Evolutionary conservation across 2,329 filamentous ascomycete species (phyloP), one percentile per base, ranked within the genome.

Genomic region (Thelonectria rubi): DNA sequence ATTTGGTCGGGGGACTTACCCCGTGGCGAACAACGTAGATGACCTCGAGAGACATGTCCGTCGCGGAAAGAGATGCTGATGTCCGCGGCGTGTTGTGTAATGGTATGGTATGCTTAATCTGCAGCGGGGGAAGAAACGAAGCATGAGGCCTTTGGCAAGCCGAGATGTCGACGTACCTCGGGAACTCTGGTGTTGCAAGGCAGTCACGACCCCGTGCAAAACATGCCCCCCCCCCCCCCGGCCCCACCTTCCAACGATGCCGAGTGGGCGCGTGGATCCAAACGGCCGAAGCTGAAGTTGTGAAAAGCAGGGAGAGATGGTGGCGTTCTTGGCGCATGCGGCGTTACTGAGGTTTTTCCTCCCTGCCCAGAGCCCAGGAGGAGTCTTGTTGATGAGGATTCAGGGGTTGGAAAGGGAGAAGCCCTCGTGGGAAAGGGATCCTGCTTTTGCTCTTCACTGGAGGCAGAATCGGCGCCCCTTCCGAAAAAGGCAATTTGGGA

Each of bases 21-120:
- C 90, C 91, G 75, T 93, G 91, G 21, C 91, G 88, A 66, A 86
- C 86, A 60, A 93, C 81, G 74, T 93, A 93, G 65, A 93, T 92
- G 67, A 84, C 86, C 73, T 92, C 85, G 52, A 93, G 80, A 62
- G 88, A 81, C 87, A 90, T 91, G 32, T 21, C 11, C 21, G 10
- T 3, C 15, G 8, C 30, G n/a, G 21, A 18, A 37, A 26, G 43
- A 26, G 20, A 15, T 26, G 20, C 43, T 20, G 21, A 2, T 24
- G 10, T n/a, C 37, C 9, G 24, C 21, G 24, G 14, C 11, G 39
- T n/a, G 14, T n/a, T 32, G n/a, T 14, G 37, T 42, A 15, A 32
- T 30, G 12, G n/a, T 32, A n/a, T 3, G n/a, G 7, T 37, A 37
- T 10, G 39, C 32, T 37, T 39, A 48, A 30, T 42, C 21, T 14